Evolutionary conservation across 2,329 filamentous ascomycete species (phyloP), one percentile per base, ranked within the genome.

Genomic region (Penicillium glabrum): DNA sequence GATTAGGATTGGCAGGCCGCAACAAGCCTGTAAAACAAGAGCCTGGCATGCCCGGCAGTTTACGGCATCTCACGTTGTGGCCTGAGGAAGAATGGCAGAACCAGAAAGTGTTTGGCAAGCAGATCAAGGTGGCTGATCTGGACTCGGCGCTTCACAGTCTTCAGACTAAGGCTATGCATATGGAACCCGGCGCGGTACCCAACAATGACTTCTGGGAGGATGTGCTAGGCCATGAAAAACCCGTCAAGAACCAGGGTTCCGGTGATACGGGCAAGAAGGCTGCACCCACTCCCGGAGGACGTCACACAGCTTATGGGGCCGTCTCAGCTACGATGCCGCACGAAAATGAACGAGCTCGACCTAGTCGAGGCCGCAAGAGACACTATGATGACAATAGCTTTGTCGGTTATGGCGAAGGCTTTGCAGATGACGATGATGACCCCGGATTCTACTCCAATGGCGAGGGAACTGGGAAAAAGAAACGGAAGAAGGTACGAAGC

Each of bases 351-450:
- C 67, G 72, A 19, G 47, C 61, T 43, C 71, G 80, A 43, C 74
- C 79, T 13, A 78, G 74, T 59, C 78, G 79, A 23, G 73, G 76
- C 46, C 77, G 77, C 39, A 81, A 81, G 68, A 77, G 80, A 64
- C 72, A 79, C 63, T 82, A 82, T 61, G 77, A 79, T 61, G 79
- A 82, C 46, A 76, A 77, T 59, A 81, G 78, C 63, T 82, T 80
- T 66, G 77, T 78, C 53, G 79, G 79, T 1, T 81, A 82, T 59
- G 79, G 77, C 51, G 78, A 80, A 72, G 79, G 79, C 21, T 81
- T 73, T 64, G 75, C 76, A 24, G 79, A 82, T 67, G 77, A 79
- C 55, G 79, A 81, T 56, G 73, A 75, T 47, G 77, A 78, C 24
- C 67, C 65, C 29, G 73, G 70, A 35, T 73, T 77, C 46, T 77